Evolutionary conservation across 345 rosid genomes (phyloP).

Genomic region (Populus euphratica): DNA sequence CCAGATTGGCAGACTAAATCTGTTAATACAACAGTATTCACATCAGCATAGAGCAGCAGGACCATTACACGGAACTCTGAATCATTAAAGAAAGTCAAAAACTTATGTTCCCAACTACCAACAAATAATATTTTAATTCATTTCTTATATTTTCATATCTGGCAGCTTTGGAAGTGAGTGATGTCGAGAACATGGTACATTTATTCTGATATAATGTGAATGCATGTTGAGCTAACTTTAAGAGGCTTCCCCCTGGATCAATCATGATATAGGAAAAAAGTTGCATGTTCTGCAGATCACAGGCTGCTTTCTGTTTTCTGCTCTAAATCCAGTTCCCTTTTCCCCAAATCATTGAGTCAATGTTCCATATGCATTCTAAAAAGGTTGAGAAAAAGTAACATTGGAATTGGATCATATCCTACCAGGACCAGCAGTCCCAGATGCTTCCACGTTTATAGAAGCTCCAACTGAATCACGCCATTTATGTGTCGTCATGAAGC

Average conservation of each 20-base stretch:
- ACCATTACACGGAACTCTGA: slow-evolving; percentile 11
- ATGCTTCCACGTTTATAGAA: slow-evolving; percentile 87
- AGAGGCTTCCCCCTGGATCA: neutral
- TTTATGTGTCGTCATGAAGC: slow-evolving; percentile 80
- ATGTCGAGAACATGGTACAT: neutral
- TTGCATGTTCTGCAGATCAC: neutral
- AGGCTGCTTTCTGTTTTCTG: neutral
- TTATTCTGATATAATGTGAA: neutral
- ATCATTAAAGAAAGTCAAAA: neutral
- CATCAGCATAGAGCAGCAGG: neutral
- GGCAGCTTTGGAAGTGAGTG: neutral
- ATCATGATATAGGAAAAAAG: neutral
- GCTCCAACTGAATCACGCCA: slow-evolving; percentile 91
- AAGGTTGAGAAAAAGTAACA: neutral
- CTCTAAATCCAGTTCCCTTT: neutral
- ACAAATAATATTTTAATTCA: neutral
- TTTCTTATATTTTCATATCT: neutral
- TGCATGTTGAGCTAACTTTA: neutral
- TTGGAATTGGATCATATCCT: slow-evolving; percentile 13
- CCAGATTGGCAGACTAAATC: slow-evolving; percentile 99
- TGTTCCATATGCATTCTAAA: neutral
- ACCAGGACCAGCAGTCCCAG: slow-evolving; percentile 96
- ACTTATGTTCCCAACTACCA: neutral
- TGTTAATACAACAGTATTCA: slow-evolving; percentile 24
- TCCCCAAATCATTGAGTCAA: neutral